Base-by-base conservation (phyloP, 1,139 yeast species). In the Pichia inconspicua region DNA sequence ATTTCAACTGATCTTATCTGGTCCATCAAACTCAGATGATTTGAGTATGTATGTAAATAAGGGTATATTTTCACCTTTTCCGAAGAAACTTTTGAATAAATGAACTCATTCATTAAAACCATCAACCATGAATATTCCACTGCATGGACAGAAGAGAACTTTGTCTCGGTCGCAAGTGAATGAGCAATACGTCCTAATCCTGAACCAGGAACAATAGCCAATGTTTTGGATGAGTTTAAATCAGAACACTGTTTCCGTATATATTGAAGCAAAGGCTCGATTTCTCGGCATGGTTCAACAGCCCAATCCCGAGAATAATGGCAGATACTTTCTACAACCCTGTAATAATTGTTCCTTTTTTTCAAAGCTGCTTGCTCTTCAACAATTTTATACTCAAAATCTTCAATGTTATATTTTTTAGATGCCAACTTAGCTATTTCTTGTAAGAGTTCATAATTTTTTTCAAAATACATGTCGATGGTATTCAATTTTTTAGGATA, bases 281-380 rank as follows among this genome's bases (percentile, higher is more conserved):
- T 64, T 58, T 84, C 89, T 2, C 53, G 51, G 3, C 61, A 68
- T 12, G 73, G 77, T 3, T 46, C 11, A 0, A 54, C 54, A 2
- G 78, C 66, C 92, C 94, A 88, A 61, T 88, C 96, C 44, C 96
- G 69, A 6, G 80, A 75, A 52, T 75, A 77, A 64, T 87, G 96
- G 42, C 87, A 80, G 44, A 88, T 58, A 5, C 86, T 70, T 61
- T 88, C 96, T 37, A 81, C 73, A 0, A 84, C 87, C 44, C 81
- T 66, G 53, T 73, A 77, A 53, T 77, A 75, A 32, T 73, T 67
- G 30, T 66, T 63, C 37, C 71, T 62, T 19, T 69, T 55, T 7
- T 49, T 42, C 27, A 52, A 44, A 46, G 55, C 50, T 42, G 62
- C 43, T 57, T 60, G 52, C 53, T 61, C 56, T n/a, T 49, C 46